Evolutionary conservation across 305 asterid genomes (phyloP), one percentile per base, ranked within the genome.

Genomic region (Nicotiana rustica): DNA sequence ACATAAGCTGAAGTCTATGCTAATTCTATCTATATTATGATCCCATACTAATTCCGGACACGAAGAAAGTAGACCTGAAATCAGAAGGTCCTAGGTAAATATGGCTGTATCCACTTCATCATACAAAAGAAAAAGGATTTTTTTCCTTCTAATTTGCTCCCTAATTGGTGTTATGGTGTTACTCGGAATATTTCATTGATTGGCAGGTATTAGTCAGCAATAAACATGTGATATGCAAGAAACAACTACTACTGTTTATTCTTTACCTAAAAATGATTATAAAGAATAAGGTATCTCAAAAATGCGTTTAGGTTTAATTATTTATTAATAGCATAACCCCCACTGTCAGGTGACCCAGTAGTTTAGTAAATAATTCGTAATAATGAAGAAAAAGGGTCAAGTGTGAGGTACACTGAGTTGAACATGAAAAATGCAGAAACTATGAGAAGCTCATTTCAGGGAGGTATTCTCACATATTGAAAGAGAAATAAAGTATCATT

Each of bases 391-490:
- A 65, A 4, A 64, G 36, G 41, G 70, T 65, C 70, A 13, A 7
- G 70, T 5, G 18, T 29, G 19, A 66, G 38, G 55, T 78, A 9
- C 21, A 3, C 78, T 61, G 35, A 12, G 19, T 47, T 10, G 35
- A 79, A 77, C 81, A 79, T 5, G 69, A 62, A 17, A 25, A 70
- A 33, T 31, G 64, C 71, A 59, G 17, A 38, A 18, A 62, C 57
- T 56, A 77, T 5, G 41, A 80, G 83, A 70, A 67, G 77, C 73
- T 68, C 67, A 19, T 19, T 10, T 57, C 19, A 38, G 7, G 19
- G 77, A 29, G 29, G 67, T 80, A 73, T 70, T 10, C 64, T 14
- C 41, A 84, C 69, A 64, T n/a, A 67, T 57, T 29, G 19, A 33
- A 35, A 25, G 65, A 25, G 75, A 67, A 79, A 65, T 52, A 33